These are phyloP conservation scores for Xylariaceae sp. DNA, from an alignment of 2,329 filamentous ascomycete genomes.

Conservation along the genomic window DNA sequence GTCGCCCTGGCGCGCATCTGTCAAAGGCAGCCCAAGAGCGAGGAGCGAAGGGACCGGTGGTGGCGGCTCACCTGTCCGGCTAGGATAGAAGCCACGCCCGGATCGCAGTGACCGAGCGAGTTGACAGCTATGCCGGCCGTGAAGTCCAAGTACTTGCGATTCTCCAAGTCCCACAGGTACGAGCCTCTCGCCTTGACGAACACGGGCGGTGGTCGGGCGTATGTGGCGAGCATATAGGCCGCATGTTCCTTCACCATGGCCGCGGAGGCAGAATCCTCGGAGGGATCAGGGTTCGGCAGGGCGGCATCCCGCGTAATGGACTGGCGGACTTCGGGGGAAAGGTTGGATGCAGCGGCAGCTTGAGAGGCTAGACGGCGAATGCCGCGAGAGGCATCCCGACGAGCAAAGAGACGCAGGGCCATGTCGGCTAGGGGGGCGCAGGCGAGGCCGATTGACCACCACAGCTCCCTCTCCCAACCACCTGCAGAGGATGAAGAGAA, in stretches of 20 bases:
- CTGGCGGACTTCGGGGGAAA: conserved; percentile 16
- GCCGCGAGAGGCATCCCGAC: conserved; percentile 12
- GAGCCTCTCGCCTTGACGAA: conserved; percentile 84
- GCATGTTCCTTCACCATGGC: conserved; percentile 67
- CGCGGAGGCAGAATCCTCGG: conserved; percentile 42
- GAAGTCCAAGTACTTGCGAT: conserved; percentile 85
- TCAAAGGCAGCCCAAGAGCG: not conserved
- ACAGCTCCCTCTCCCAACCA: too few species aligned
- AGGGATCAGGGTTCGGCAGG: conserved; percentile 24
- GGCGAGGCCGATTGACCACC: too few species aligned
- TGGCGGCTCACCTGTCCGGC: conserved; percentile 75
- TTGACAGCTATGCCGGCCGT: conserved; percentile 96
- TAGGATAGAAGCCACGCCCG: conserved; percentile 66
- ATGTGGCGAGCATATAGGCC: conserved; percentile 93
- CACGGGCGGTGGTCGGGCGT: conserved; percentile 80
- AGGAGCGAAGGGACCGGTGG: too few species aligned
- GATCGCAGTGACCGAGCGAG: conserved; percentile 82
- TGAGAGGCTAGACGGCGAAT: conserved; percentile 18
- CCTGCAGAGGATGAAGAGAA: too few species aligned
- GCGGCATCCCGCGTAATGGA: conserved; percentile 20
- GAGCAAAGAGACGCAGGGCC: conserved; percentile 19
- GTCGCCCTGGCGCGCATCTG: conserved; percentile 39
- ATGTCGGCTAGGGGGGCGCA: too few species aligned
- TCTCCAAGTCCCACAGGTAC: conserved; percentile 85
- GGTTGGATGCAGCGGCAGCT: conserved; percentile 16